Percentiles rank a stretch among this genome's conserved stretches.
Evolutionary conservation across 73 alveolate genomes (phyloP).

Genomic region (Stentor roeselii): DNA sequence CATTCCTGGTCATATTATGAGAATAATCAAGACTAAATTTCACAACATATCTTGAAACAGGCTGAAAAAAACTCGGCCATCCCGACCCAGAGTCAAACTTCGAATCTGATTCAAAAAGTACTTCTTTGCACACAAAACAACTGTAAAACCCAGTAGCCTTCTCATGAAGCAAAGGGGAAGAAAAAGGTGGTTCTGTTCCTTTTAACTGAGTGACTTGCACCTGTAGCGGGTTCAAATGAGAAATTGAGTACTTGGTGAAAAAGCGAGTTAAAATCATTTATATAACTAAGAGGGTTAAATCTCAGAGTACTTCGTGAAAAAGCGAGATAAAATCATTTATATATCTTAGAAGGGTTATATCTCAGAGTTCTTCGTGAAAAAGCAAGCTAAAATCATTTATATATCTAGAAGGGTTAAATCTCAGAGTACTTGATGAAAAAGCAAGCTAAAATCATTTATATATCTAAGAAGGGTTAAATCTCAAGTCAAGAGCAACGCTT

Average conservation of each 20-base stretch:
- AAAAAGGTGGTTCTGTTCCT: slow-evolving; percentile 73
- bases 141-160: slow-evolving; percentile 62
- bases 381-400: too few species aligned
- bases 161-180: slow-evolving; percentile 51
- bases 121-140: slow-evolving; percentile 65
- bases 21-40: slow-evolving; percentile 41
- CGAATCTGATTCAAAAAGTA: slow-evolving; percentile 57
- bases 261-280: too few species aligned
- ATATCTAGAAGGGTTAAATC: too few species aligned
- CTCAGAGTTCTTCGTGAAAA: too few species aligned
- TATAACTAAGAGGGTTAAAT: too few species aligned
- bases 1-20: slow-evolving; percentile 74
- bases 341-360: too few species aligned
- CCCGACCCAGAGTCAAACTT: slow-evolving; percentile 84
- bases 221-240: slow-evolving; percentile 48
- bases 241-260: too few species aligned
- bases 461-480: too few species aligned
- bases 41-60: slow-evolving; percentile 26
- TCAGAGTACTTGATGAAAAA: too few species aligned
- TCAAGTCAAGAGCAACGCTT: neutral
- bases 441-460: too few species aligned
- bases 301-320: too few species aligned
- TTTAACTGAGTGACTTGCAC: slow-evolving; percentile 67
- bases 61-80: slow-evolving; percentile 79
- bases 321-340: too few species aligned